Percentiles rank a stretch among this genome's conserved stretches.
Evolutionary conservation across 2,329 filamentous ascomycete species (phyloP).

Genomic region (Colletotrichum gigasporum): DNA sequence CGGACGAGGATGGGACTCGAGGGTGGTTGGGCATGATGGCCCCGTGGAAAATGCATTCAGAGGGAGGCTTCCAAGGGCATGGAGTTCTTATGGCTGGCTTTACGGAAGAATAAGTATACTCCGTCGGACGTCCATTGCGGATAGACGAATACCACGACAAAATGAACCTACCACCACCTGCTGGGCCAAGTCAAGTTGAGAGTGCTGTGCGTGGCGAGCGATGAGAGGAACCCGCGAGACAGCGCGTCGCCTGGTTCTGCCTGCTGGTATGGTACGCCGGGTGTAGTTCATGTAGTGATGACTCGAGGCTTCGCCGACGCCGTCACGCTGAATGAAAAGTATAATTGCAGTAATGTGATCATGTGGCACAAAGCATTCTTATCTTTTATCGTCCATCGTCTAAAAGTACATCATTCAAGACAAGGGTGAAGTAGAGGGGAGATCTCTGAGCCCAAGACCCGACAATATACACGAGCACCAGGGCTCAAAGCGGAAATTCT

Average conservation of each 20-base stretch:
- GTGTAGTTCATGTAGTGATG: constrained; percentile 26
- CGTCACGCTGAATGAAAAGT: neutral
- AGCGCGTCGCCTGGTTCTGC: constrained; percentile 4
- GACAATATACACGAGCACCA: constrained; percentile 48
- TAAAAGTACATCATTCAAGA: constrained; percentile 49
- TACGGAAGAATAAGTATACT: constrained; percentile 50
- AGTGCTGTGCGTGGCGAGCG: constrained; percentile 14
- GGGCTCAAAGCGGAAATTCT: constrained; percentile 31
- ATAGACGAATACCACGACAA: constrained; percentile 56
- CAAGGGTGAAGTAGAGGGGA: constrained; percentile 53
- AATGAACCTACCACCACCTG: constrained; percentile 40
- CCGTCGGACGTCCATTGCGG: constrained; percentile 52
- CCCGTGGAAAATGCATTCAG: constrained; percentile 49
- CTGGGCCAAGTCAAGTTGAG: neutral
- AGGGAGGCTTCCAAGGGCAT: constrained; percentile 51
- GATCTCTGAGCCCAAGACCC: constrained; percentile 45
- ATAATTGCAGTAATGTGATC: neutral
- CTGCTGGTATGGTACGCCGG: constrained; percentile 2
- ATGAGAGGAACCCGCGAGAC: neutral
- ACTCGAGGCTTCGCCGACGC: constrained; percentile 3
- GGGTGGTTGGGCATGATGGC: constrained; percentile 38
- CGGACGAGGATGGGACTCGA: constrained; percentile 27
- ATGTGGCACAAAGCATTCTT: constrained; percentile 15
- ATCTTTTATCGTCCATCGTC: constrained; percentile 36
- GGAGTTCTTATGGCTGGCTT: constrained; percentile 55